Base-by-base conservation (phyloP, 2,329 filamentous ascomycete species). In the Clonostachys byssicola region DNA sequence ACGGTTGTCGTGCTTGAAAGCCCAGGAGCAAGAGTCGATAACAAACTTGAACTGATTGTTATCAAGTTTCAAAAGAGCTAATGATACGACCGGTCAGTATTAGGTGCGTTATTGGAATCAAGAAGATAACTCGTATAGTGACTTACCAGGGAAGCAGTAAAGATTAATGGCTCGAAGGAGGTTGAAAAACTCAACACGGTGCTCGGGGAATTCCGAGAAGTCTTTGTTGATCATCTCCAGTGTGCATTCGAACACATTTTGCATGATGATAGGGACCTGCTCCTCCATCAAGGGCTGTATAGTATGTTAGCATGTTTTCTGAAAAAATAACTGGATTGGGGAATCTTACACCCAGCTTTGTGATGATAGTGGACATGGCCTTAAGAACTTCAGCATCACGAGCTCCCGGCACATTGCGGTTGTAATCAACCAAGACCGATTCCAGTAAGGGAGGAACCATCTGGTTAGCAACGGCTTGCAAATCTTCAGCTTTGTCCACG, bases 221-320 rank as follows among this genome's bases (percentile, higher is more conserved):
- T 99, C 94, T 73, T 99, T 99, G 81, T 97, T 99, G 73, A 99
- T 99, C 94, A 99, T 99, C 60, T 96, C 91, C 48, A 99, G 77
- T 4, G 94, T 99, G 74, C 92, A 97, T 68, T 97, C 92, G 60
- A 99, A 99, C 23, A 99, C 90, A 56, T 92, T 95, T 67, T 97
- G 92, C 89, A 99, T 96, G 61, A 99, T 97, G 43, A 86, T 86
- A 10, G 94, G 91, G 40, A 99, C 90, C 68, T 97, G 94, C 63
- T 97, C 94, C 65, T 97, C 94, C 95, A 99, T 99, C 61, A 97
- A 77, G 55, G 83, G 82, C 89, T 95, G 38, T 6, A 46, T 49
- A 39, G 23, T 9, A 39, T 18, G 47, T 54, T 52, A 50, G 54
- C 34, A 48, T 10, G 20, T 10, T 6, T 33, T 12, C 34, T 38